A percentile compares a stretch with the other conserved stretches of the same genome.
phyloP scores from a whole-genome alignment of 768 basidiomycete species.

The Rhodotorula diobovata region DNA sequence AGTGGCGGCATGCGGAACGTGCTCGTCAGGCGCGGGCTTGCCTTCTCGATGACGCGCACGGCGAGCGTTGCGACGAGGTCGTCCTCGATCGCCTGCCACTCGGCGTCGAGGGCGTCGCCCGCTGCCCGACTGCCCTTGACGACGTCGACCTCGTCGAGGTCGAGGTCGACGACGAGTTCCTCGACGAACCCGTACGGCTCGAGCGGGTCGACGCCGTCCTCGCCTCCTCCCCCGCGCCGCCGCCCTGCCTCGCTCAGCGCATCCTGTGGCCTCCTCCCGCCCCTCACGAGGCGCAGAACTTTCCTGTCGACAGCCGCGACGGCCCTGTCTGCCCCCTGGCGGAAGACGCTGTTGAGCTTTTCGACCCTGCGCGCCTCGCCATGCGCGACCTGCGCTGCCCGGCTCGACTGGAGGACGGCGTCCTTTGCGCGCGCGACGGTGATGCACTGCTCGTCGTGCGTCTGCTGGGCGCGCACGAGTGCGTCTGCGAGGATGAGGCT shows the following conservation, averaged over 20 bases:
- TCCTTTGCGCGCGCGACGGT: conserved; percentile 1
- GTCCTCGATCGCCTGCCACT: conserved; percentile 16
- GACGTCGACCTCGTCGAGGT: conserved; percentile 6
- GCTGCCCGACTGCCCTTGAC: neutral
- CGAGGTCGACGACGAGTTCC: conserved; percentile 21
- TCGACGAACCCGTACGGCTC: conserved; percentile 13
- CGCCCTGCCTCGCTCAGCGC: neutral
- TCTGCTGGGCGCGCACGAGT: neutral
- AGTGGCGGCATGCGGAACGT: neutral
- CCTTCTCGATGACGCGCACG: neutral
- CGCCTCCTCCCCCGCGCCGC: neutral
- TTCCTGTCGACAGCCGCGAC: conserved; percentile 12
- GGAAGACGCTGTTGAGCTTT: conserved; percentile 13
- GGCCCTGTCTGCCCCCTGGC: conserved; percentile 17
- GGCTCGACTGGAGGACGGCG: conserved; percentile 10
- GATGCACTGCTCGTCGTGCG: neutral
- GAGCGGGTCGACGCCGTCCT: conserved; percentile 1
- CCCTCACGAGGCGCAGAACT: neutral
- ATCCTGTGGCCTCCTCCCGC: neutral
- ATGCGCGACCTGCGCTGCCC: conserved; percentile 21
- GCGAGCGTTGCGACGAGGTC: conserved; percentile 14
- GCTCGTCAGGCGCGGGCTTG: neutral
- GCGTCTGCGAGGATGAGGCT: neutral
- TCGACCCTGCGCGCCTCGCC: conserved; percentile 25
- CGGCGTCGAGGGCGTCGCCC: conserved; percentile 4